Evolutionary conservation across 768 basidiomycete genomes (phyloP).

Genomic region (Tylopilus plumbeoviolaceoides): DNA sequence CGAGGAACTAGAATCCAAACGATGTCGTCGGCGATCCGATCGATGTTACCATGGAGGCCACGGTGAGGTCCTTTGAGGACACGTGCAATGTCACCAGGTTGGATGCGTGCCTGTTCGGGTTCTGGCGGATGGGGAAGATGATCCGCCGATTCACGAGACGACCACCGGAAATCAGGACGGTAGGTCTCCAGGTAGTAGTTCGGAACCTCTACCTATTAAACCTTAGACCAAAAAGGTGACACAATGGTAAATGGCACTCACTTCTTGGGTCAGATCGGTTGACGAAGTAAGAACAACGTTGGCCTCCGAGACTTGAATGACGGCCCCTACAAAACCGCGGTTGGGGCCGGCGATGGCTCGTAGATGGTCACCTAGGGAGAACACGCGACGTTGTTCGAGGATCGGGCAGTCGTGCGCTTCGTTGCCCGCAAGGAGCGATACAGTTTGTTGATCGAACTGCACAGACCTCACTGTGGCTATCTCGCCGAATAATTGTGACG

Average conservation of each 20-base stretch:
- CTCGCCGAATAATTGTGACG: not conserved
- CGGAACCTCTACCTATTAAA: not conserved
- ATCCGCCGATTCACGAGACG: too few relatives aligned
- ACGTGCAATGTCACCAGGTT: not conserved
- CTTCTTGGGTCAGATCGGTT: not conserved
- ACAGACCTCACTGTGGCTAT: not conserved
- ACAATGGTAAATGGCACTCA: not conserved
- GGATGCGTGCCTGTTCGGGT: not conserved
- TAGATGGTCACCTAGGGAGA: not conserved
- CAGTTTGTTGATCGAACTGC: not conserved
- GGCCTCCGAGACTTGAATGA: not conserved
- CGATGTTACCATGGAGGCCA: not conserved
- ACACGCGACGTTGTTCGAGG: not conserved
- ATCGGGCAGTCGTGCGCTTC: not conserved
- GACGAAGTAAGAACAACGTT: not conserved
- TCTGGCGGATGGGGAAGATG: not conserved
- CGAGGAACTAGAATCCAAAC: not conserved
- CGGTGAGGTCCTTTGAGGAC: not conserved
- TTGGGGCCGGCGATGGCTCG: not conserved
- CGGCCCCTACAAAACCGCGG: not conserved
- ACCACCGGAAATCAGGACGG: not conserved
- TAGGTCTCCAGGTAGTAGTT: not conserved
- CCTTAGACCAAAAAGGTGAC: not conserved
- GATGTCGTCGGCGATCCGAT: not conserved
- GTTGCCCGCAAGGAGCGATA: too few relatives aligned